A percentile compares a stretch with the other conserved stretches of the same genome.
Conservation (phyloP, 208 protist genomes). For the Wallacemonas sp. region DNA sequence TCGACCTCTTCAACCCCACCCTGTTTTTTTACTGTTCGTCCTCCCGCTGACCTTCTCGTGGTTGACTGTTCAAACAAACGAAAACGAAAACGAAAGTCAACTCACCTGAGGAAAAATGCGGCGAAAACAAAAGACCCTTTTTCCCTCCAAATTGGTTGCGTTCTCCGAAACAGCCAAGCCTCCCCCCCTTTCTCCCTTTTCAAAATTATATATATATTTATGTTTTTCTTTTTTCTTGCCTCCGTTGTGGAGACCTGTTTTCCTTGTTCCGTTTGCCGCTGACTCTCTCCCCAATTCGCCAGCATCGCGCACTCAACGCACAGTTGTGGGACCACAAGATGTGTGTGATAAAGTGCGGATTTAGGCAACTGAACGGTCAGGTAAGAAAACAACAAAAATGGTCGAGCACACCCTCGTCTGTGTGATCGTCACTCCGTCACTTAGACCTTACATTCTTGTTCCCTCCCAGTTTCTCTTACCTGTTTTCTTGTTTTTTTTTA, state of each 20-base stretch:
- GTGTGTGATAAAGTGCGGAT: no score
- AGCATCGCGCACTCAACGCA: no score
- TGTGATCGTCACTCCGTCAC: not conserved
- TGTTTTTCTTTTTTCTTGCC: constrained; percentile 11
- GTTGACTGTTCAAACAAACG: no score
- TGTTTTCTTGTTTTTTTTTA: not conserved
- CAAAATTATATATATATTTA: constrained; percentile 8
- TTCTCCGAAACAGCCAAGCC: no score
- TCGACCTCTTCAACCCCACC: no score
- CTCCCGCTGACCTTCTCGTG: no score
- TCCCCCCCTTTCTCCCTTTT: not conserved
- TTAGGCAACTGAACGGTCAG: not conserved
- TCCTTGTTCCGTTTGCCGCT: not conserved
- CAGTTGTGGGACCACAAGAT: no score
- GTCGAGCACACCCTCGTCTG: not conserved
- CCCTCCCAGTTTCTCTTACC: not conserved
- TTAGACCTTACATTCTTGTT: constrained; percentile 9
- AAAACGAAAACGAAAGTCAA: no score
- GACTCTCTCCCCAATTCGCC: no score
- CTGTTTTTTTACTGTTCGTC: no score
- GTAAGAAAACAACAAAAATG: not conserved
- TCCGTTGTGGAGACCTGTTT: not conserved
- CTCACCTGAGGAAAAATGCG: not conserved
- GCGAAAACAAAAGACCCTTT: constrained; percentile 10
- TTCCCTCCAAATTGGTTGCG: no score